phyloP scores from a whole-genome alignment of 768 basidiomycete species.

The Pholiota conissans region DNA sequence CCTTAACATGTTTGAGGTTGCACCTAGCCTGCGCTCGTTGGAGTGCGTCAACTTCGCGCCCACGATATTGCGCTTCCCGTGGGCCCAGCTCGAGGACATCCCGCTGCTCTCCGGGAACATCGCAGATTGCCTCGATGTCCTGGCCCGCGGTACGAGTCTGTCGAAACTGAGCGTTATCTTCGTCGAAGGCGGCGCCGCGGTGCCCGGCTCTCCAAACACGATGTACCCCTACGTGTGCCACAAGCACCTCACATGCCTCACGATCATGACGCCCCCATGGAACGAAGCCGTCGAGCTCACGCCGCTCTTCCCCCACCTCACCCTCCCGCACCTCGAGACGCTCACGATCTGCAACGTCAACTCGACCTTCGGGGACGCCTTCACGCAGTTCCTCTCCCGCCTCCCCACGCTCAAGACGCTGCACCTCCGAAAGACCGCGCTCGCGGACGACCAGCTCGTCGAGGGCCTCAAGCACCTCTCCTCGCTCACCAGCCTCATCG shows the following conservation, averaged over 20 bases:
- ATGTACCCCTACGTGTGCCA: constrained; percentile 26
- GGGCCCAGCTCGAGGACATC: constrained; percentile 31
- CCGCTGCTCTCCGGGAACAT: constrained; percentile 32
- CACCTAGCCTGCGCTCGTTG: constrained; percentile 29
- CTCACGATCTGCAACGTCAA: constrained; percentile 41
- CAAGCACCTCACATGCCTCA: constrained; percentile 31
- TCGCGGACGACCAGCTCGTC: constrained; percentile 33
- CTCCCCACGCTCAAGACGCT: constrained; percentile 32
- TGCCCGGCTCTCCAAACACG: constrained; percentile 12
- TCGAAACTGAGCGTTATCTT: constrained; percentile 29
- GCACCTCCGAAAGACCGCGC: constrained; percentile 37
- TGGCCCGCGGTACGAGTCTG: constrained; percentile 25
- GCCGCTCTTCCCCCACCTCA: constrained; percentile 35
- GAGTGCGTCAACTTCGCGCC: constrained; percentile 37
- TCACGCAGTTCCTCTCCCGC: constrained; percentile 34
- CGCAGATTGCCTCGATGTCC: constrained; percentile 31
- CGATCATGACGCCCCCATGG: constrained; percentile 37
- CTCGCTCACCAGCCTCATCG: constrained; percentile 32
- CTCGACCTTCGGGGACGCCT: constrained; percentile 30
- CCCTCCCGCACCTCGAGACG: constrained; percentile 33
- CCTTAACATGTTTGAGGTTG: constrained; percentile 30
- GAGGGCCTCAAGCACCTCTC: constrained; percentile 32
- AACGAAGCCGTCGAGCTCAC: constrained; percentile 34
- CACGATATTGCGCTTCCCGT: constrained; percentile 32
- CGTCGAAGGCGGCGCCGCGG: constrained; percentile 21